Evolutionary conservation across 2,329 filamentous ascomycete genomes (phyloP).

Genomic region (Clonostachys solani): DNA sequence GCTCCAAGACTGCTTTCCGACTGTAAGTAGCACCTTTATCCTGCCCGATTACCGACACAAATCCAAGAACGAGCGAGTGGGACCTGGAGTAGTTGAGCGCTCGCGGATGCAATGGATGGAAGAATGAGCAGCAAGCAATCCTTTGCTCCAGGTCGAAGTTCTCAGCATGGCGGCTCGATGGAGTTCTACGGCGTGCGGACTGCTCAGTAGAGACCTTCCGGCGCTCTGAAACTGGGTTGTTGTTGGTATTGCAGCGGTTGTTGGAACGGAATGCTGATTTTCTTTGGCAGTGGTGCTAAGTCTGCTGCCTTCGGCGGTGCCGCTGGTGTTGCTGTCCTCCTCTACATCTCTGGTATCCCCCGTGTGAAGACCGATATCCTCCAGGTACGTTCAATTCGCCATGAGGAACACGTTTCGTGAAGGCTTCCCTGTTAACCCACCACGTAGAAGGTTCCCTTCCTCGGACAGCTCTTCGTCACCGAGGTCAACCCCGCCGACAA

Average conservation of each 20-base stretch:
- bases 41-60: too few relatives aligned
- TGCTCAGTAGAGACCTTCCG: too few relatives aligned
- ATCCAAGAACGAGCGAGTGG: too few relatives aligned
- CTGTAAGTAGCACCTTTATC: conserved; percentile 39
- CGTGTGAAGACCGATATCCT: conserved; percentile 56
- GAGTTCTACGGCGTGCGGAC: too few relatives aligned
- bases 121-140: too few relatives aligned
- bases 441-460: conserved; percentile 48
- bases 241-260: neutral
- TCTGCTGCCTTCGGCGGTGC: conserved; percentile 52
- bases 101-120: too few relatives aligned
- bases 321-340: conserved; percentile 52
- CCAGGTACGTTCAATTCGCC: conserved; percentile 31
- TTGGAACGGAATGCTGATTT: conserved; percentile 6
- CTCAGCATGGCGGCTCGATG: too few relatives aligned
- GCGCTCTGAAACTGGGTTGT: too few relatives aligned
- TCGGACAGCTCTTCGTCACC: conserved; percentile 46
- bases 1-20: conserved; percentile 37
- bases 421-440: too few relatives aligned
- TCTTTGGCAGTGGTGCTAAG: conserved; percentile 39
- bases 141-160: too few relatives aligned
- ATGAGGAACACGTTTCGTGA: neutral
- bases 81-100: too few relatives aligned
- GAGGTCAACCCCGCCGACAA: conserved; percentile 57
- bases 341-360: conserved; percentile 59